These are phyloP conservation scores for Lonicera japonica DNA, from an alignment of 129 eudicot genomes.

Conservation along the genomic window DNA sequence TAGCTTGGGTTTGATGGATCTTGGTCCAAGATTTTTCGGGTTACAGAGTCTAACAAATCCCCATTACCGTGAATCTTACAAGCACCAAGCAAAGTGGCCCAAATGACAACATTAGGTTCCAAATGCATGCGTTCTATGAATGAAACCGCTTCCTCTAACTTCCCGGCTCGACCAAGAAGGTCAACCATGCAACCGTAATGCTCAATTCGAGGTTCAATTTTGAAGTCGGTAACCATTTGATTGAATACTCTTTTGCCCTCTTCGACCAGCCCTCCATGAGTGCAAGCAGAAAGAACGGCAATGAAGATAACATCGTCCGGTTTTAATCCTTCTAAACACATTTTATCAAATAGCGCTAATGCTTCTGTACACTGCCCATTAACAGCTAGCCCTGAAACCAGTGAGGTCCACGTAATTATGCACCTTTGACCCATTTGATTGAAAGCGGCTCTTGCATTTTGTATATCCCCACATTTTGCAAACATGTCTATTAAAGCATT, in stretches of 20 bases:
- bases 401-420: conserved; percentile 63
- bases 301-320: conserved; percentile 59
- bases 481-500: conserved; percentile 61
- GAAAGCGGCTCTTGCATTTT: conserved; percentile 37
- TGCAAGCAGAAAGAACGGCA: conserved; percentile 63
- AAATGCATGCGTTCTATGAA: conserved; percentile 46
- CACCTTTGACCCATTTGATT: conserved; percentile 31
- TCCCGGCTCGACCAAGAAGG: conserved; percentile 56
- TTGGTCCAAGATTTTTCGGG: conserved; percentile 32
- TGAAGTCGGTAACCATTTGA: conserved; percentile 29
- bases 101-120: conserved; percentile 48
- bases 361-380: conserved; percentile 53
- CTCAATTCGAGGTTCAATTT: conserved; percentile 47
- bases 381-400: conserved; percentile 47
- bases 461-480: conserved; percentile 64
- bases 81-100: conserved; percentile 53
- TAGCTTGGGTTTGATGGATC: conserved; percentile 44
- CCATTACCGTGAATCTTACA: conserved; percentile 47
- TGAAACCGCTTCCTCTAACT: conserved; percentile 40
- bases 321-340: conserved; percentile 35
- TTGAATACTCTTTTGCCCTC: conserved; percentile 46
- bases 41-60: conserved; percentile 41
- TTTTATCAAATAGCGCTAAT: conserved; percentile 31
- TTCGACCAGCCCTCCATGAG: conserved; percentile 53
- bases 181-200: conserved; percentile 67